Conservation (phyloP, 2,329 filamentous ascomycete genomes). For the Fusarium burgessii region DNA sequence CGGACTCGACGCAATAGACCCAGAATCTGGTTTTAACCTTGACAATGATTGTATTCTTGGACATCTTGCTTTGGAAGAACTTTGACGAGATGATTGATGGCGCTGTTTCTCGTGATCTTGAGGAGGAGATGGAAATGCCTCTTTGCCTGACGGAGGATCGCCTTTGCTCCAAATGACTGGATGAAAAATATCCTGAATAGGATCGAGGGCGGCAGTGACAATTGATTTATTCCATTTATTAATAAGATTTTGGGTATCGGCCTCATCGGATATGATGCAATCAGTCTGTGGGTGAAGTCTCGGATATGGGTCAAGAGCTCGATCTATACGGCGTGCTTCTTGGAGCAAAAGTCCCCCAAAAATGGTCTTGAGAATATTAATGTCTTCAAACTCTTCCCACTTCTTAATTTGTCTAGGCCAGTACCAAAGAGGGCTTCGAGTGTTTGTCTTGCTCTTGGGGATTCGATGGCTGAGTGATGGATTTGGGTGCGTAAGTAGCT, state of each 20-base stretch:
- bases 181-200: conserved; percentile 11
- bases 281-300: neutral
- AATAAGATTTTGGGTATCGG: conserved; percentile 9
- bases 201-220: conserved; percentile 24
- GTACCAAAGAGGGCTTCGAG: neutral
- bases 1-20: neutral
- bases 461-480: conserved; percentile 5
- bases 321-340: neutral
- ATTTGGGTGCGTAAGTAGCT: conserved; percentile 27
- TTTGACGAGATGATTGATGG: neutral
- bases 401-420: conserved; percentile 2
- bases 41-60: neutral
- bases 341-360: conserved; percentile 1
- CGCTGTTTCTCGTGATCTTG: neutral
- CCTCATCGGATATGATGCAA: neutral
- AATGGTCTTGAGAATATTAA: neutral
- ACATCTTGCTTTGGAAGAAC: neutral
- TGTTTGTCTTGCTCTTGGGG: conserved; percentile 17
- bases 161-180: conserved; percentile 26
- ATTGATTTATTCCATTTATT: conserved; percentile 21
- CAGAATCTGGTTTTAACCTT: conserved; percentile 11
- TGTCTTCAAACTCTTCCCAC: conserved; percentile 17
- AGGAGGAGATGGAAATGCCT: neutral
- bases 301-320: conserved; percentile 1
- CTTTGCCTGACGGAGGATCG: neutral